Conservation (phyloP, 306 rosid species). For the Purshia tridentata region DNA sequence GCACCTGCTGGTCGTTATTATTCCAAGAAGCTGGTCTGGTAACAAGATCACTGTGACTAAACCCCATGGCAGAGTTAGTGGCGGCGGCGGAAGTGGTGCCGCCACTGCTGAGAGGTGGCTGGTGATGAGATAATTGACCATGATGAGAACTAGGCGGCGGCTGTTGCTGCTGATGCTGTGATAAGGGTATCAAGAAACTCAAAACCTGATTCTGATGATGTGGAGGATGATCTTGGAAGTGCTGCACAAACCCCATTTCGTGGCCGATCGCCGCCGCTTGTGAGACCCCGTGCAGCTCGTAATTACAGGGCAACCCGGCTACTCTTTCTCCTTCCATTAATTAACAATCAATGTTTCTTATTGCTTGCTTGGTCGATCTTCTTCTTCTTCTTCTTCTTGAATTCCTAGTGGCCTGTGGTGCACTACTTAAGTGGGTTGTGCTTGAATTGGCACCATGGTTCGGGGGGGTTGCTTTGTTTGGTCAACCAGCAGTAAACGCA, state of each 20-base stretch:
- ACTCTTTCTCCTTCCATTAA: constrained; percentile 65
- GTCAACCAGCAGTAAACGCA: constrained; percentile 55
- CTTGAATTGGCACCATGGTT: too few species aligned
- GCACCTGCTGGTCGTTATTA: constrained; percentile 56
- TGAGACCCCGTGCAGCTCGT: too few species aligned
- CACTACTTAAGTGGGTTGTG: too few species aligned
- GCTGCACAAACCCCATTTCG: constrained; percentile 71
- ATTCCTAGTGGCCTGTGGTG: background rate
- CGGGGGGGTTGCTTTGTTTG: constrained; percentile 23
- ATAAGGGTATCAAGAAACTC: constrained; percentile 71
- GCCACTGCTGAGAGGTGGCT: background rate
- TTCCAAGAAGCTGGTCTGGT: constrained; percentile 58
- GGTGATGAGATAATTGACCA: constrained; percentile 1
- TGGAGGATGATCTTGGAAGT: constrained; percentile 50
- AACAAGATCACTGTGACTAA: constrained; percentile 48
- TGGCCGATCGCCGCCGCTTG: constrained; percentile 13
- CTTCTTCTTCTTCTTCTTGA: background rate
- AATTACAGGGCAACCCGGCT: too few species aligned
- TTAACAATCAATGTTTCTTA: background rate
- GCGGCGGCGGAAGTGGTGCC: constrained; percentile 13
- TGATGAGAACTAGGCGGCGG: background rate
- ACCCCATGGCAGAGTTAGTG: constrained; percentile 31
- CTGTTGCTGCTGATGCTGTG: constrained; percentile 25
- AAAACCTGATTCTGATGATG: constrained; percentile 49
- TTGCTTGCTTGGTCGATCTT: background rate